phyloP scores from a whole-genome alignment of 106 monocot genomes.

The Phalaenopsis aphrodite region DNA sequence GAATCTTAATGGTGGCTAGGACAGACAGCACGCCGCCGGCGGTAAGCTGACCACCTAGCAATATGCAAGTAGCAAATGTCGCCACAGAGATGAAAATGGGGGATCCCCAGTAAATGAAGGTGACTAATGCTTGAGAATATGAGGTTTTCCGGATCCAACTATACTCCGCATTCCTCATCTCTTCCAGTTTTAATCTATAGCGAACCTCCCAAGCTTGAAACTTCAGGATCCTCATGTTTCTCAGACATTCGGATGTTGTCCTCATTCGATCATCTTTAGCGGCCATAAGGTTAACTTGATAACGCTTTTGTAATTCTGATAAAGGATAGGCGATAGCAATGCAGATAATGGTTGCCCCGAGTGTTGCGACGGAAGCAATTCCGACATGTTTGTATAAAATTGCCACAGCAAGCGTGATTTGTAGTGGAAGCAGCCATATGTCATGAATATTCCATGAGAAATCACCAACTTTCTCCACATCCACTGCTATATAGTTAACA shows the following conservation, averaged over 20 bases:
- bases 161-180: conserved; percentile 81
- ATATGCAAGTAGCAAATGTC: conserved; percentile 78
- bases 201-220: conserved; percentile 97
- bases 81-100: conserved; percentile 87
- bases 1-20: conserved; percentile 87
- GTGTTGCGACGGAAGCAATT: conserved; percentile 58
- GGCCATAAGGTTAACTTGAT: conserved; percentile 82
- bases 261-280: conserved; percentile 98
- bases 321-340: conserved; percentile 75
- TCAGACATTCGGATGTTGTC: conserved; percentile 90
- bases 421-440: conserved; percentile 93
- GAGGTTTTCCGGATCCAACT: conserved; percentile 68
- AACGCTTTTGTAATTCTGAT: conserved; percentile 84
- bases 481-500: conserved; percentile 99
- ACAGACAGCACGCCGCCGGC: conserved; percentile 89
- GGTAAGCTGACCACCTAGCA: conserved; percentile 70
- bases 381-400: conserved; percentile 90
- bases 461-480: conserved; percentile 88
- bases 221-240: conserved; percentile 94
- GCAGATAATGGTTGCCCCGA: conserved; percentile 69
- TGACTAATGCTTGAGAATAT: conserved; percentile 78
- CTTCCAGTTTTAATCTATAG: conserved; percentile 60
- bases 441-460: conserved; percentile 96
- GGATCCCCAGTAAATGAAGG: conserved; percentile 95
- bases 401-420: conserved; percentile 75